A percentile compares a stretch with the other conserved stretches of the same genome.
Conservation (phyloP, 495 filamentous ascomycete genomes). For the Aspergillus conjunctus region DNA sequence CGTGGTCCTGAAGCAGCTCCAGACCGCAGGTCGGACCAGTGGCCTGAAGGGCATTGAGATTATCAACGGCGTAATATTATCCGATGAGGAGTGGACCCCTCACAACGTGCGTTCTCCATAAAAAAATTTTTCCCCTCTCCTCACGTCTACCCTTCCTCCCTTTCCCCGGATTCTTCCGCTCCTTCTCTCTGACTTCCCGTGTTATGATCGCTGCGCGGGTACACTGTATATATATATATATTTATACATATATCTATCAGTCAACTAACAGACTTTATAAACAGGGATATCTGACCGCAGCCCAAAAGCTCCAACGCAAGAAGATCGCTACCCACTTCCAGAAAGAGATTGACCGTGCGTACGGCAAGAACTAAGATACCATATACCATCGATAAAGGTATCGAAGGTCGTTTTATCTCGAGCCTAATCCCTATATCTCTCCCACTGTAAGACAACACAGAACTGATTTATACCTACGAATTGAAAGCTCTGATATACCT, state of each 20-base stretch:
- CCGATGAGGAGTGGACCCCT: conserved; percentile 96
- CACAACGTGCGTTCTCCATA: conserved; percentile 73
- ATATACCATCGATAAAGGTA: neutral
- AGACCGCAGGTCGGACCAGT: conserved; percentile 70
- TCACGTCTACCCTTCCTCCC: no score
- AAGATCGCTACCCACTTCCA: conserved; percentile 51
- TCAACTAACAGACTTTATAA: conserved; percentile 22
- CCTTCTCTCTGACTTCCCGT: no score
- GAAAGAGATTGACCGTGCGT: conserved; percentile 51
- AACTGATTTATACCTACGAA: neutral
- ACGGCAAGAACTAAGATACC: conserved; percentile 47
- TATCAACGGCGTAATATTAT: conserved; percentile 86
- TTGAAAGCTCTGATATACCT: conserved; percentile 13
- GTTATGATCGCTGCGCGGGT: no score
- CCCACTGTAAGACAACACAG: neutral
- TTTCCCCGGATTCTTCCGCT: no score
- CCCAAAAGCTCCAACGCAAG: conserved; percentile 59
- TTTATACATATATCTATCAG: neutral
- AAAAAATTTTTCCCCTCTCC: no score
- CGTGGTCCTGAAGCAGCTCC: conserved; percentile 81
- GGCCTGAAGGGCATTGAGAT: conserved; percentile 87
- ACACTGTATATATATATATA: neutral
- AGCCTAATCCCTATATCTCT: neutral
- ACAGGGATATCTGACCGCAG: conserved; percentile 56
- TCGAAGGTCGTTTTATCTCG: neutral